phyloP scores from a whole-genome alignment of 805 yeast species.

The Candida verbasci region DNA sequence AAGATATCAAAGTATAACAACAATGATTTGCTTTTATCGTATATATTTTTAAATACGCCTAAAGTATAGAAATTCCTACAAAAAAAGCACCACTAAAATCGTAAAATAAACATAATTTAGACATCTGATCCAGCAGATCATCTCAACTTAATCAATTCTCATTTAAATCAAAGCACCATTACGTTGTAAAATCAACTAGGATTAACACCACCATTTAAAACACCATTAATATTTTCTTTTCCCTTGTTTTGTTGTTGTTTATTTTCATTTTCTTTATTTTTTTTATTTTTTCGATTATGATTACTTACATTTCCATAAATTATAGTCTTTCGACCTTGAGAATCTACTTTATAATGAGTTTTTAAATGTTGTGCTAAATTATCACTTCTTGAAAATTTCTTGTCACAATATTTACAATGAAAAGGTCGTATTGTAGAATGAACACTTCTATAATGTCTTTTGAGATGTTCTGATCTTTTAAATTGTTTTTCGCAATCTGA shows the following conservation, averaged over 20 bases:
- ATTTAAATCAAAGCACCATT: no score
- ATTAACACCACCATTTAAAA: no score
- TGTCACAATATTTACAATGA: slow-evolving; percentile 42
- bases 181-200: no score
- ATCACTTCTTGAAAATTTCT: slow-evolving; percentile 39
- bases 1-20: no score
- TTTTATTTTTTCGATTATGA: slow-evolving; percentile 4
- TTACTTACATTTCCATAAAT: slow-evolving; percentile 5
- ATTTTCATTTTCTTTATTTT: neutral
- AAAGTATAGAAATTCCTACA: no score
- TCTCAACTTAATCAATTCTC: no score
- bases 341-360: slow-evolving; percentile 33
- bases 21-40: no score
- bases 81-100: no score
- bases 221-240: slow-evolving; percentile 2
- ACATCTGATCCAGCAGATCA: no score
- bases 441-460: slow-evolving; percentile 39
- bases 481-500: slow-evolving; percentile 39
- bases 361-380: slow-evolving; percentile 43
- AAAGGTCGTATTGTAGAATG: slow-evolving; percentile 43
- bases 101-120: no score
- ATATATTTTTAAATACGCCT: no score
- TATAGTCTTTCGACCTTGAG: slow-evolving; percentile 22
- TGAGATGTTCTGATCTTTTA: slow-evolving; percentile 41
- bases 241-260: slow-evolving; percentile 1